phyloP scores from a whole-genome alignment of 768 basidiomycete species.

The Suillus clintonianus region DNA sequence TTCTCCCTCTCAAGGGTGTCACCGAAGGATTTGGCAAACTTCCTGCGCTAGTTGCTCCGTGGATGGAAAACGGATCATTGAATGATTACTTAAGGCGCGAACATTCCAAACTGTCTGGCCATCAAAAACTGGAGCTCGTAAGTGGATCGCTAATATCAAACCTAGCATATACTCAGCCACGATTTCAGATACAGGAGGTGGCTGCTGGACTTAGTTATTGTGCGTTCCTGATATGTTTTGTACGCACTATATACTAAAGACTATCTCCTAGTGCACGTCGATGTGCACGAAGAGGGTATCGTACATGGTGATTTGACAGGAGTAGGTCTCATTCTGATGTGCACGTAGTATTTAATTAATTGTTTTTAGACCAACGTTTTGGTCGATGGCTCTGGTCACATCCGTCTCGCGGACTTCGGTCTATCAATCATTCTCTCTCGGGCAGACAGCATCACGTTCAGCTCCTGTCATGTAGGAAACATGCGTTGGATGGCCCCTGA shows the following conservation, averaged over 20 bases:
- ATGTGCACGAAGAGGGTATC: too few relatives aligned
- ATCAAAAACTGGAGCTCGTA: conserved; percentile 15
- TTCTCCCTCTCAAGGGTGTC: conserved; percentile 32
- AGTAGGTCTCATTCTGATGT: conserved; percentile 20
- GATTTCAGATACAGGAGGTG: not conserved
- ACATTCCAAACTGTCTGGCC: conserved; percentile 2
- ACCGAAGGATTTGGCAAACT: conserved; percentile 9
- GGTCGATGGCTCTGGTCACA: not conserved
- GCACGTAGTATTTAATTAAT: not conserved
- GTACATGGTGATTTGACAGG: conserved; percentile 43
- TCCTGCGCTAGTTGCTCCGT: conserved; percentile 24
- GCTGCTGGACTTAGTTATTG: conserved; percentile 22
- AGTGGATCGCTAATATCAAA: not conserved
- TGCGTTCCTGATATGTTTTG: not conserved
- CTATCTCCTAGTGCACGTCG: too few relatives aligned
- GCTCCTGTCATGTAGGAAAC: not conserved
- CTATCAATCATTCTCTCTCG: conserved; percentile 2
- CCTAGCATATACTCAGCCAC: not conserved
- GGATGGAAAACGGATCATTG: conserved; percentile 31
- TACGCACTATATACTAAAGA: not conserved
- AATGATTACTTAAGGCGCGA: conserved; percentile 25
- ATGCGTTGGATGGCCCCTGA: conserved; percentile 8
- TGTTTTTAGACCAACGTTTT: conserved; percentile 13
- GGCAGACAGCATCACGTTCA: conserved; percentile 3
- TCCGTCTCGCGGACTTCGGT: conserved; percentile 1